Evolutionary conservation across 371 early-diverging fungal species (phyloP), one percentile per base, ranked within the genome.

Genomic region (Catenaria anguillulae): DNA sequence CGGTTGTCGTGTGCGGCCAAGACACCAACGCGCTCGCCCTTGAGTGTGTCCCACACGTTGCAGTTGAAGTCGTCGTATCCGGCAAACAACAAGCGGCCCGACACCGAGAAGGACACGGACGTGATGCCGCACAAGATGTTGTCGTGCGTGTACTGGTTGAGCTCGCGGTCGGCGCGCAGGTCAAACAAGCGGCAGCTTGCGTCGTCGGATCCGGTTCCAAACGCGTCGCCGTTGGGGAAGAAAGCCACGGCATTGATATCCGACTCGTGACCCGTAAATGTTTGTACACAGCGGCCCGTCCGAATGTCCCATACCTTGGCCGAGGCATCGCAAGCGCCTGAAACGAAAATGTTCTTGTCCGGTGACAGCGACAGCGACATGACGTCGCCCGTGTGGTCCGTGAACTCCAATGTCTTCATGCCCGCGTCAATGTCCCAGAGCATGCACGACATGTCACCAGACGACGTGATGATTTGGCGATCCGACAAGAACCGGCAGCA

Each of bases 251-350:
- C 89, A 69, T 97, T 97, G 68, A 97, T 95, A 74, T 97, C 97
- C 31, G 87, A 86, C 75, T 95, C 96, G 70, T 97, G 97, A 3
- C 97, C 97, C 19, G 84, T 83, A 69, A 96, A 97, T 8, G 94
- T 93, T 69, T 95, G 97, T 33, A 95, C 94, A 67, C 95, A 97
- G 36, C 86, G 83, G 52, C 86, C 89, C 4, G 87, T 84, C 66
- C 97, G 79, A 56, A 97, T 92, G 71, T 97, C 97, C 97, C 97
- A 97, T 17, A 96, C 85, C 71, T 94, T 93, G n/a, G 96, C 90
- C 4, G 95, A 92, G 29, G 95, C 85, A 72, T 97, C 97, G 71
- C 97, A 97, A 42, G 93, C 97, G 67, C 90, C 97, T 12, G 93
- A 89, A 2, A 96, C 95, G 76, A 97, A 96, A 35, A 92, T 78